Evolutionary conservation across 352 stramenopile species (phyloP), one percentile per base, ranked within the genome.

Genomic region (Globisporangium paddicum): DNA sequence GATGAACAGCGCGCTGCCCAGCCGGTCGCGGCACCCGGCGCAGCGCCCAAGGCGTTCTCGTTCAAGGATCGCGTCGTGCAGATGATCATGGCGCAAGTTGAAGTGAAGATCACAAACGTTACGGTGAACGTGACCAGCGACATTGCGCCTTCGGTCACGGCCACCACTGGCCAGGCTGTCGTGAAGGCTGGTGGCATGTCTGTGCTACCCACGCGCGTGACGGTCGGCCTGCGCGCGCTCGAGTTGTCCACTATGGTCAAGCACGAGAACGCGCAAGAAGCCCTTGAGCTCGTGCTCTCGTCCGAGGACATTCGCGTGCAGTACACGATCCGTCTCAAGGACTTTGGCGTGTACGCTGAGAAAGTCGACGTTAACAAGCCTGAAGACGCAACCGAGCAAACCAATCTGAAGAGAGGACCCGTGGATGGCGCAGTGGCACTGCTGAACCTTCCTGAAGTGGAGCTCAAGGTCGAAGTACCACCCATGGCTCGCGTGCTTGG

Each of bases 21-120:
- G 21, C 55, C 3, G 7, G 6, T 40, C 37, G 30, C 28, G 40
- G 38, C 25, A 13, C 42, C 56, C 11, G 60, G 54, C 44, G 35
- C 55, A 11, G 35, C 59, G 11, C 37, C 63, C 3, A 78, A 71
- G 34, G 46, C 56, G 18, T 87, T 82, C 46, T 71, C 68, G 11
- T 86, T 86, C 37, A 85, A 86, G 30, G 78, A 88, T 53, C 78
- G 78, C 30, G 74, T 87, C 26, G 50, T 88, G 21, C 78, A 88
- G 59, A 63, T 78, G 38, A 67, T 87, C 19, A 69, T 79, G n/a
- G 73, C 76, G 2, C 78, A 88, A 54, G 67, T 87, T 44, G 78
- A 88, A 23, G 55, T 87, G 28, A 72, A 81, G 45, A 63, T 86
- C 47, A 77, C 52, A 10, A 55, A 80, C 21, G 63, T 84, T 40